phyloP scores from a whole-genome alignment of 2,329 filamentous ascomycete species.

The Fusarium cyanostomum region DNA sequence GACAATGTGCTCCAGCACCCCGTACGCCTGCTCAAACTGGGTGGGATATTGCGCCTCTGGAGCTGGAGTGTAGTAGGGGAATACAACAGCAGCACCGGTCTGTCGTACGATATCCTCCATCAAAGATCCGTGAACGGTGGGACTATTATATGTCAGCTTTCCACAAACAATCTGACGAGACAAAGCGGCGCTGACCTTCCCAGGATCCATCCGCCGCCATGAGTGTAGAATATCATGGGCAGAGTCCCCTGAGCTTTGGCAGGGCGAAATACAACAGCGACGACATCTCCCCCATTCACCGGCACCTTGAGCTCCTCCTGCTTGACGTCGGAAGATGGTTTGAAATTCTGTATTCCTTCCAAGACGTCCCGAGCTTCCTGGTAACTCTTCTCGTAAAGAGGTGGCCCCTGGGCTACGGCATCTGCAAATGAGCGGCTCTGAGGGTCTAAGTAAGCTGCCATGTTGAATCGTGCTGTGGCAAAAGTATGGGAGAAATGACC shows the following conservation, averaged over 20 bases:
- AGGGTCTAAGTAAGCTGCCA: conserved; percentile 23
- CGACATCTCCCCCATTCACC: conserved; percentile 8
- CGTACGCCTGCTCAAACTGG: conserved; percentile 22
- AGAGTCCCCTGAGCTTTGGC: neutral
- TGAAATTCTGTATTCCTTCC: conserved; percentile 21
- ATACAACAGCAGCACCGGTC: conserved; percentile 19
- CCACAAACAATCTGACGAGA: fast-evolving
- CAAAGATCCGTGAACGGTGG: conserved; percentile 7
- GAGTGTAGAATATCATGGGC: conserved; percentile 29
- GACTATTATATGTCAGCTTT: conserved; percentile 1
- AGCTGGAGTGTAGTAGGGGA: conserved; percentile 26
- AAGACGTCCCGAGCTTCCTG: conserved; percentile 21
- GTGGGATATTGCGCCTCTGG: conserved; percentile 25
- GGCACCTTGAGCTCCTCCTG: conserved; percentile 1
- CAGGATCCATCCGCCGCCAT: conserved; percentile 27
- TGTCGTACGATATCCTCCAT: conserved; percentile 26
- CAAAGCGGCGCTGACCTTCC: conserved; percentile 5
- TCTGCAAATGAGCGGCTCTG: conserved; percentile 17
- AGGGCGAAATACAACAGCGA: conserved; percentile 6
- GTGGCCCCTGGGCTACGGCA: conserved; percentile 1
- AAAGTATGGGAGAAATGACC: fast-evolving
- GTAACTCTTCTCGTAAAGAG: conserved; percentile 22
- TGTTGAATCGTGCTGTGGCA: neutral
- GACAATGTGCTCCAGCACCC: conserved; percentile 10
- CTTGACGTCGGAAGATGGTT: conserved; percentile 1